Base-by-base conservation (phyloP, 2,329 filamentous ascomycete species). In the Aspergillus japonicus region DNA sequence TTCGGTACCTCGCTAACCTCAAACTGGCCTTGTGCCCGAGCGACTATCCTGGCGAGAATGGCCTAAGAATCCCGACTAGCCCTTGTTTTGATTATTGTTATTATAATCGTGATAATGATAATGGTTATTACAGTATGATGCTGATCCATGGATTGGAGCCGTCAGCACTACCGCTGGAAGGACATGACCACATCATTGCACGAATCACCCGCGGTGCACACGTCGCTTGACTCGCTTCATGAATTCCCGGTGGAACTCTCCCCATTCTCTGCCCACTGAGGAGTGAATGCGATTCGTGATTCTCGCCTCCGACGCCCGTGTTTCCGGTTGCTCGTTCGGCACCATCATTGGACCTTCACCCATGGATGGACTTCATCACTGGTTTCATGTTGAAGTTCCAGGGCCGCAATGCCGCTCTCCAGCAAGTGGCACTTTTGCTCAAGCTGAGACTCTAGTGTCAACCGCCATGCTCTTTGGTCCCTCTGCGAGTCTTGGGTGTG, bases 371-470 rank as follows among this genome's bases (percentile, higher is more conserved):
- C 42, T 54, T 55, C 53, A 44, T 33, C 53, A 29, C 31, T 57
- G 59, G 67, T 69, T 69, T 69, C 64, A 64, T 31, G 50, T 65
- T 67, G 61, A 62, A 63, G 52, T 62, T 52, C 33, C 47, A 49
- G 48, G 58, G 53, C 52, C 47, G 47, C 54, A 59, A 47, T 44
- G 44, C 47, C 54, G 48, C 52, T 44, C 57, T 56, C 48, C 48
- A 60, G 56, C 14, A 49, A 42, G 54, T 47, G 50, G 57, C 56
- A 39, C 60, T 44, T 47, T 49, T 61, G 55, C 55, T 65, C 61
- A 67, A 63, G 44, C 51, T 69, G 67, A 69, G 66, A 69, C 67
- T 44, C 35, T 62, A 61, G 61, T 57, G 58, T 59, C 58, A 53
- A 56, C 54, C 56, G 47, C 58, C 56, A 56, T 57, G 29, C 53